phyloP scores from a whole-genome alignment of 306 rosid genomes.

The Acacia melanoxylon region DNA sequence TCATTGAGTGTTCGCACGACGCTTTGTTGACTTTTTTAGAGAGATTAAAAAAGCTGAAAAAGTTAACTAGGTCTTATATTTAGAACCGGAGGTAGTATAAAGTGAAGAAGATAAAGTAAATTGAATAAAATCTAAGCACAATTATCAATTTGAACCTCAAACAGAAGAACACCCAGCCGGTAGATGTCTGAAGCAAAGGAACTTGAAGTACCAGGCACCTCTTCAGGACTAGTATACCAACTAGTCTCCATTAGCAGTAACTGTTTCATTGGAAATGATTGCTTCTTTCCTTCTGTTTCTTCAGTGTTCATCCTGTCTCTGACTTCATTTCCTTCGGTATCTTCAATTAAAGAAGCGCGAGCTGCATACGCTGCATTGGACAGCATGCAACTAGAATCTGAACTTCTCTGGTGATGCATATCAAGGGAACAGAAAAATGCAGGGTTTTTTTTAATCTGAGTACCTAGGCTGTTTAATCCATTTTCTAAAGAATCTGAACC shows the following conservation, averaged over 20 bases:
- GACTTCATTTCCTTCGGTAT: constrained; percentile 58
- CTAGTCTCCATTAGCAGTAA: constrained; percentile 72
- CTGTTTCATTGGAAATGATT: constrained; percentile 89
- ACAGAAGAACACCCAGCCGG: constrained; percentile 87
- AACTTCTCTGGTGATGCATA: constrained; percentile 49
- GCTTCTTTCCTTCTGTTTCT: constrained; percentile 63
- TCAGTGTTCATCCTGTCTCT: constrained; percentile 57
- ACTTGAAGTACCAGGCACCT: constrained; percentile 55
- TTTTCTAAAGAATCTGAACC: constrained; percentile 77
- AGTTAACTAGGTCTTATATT: no score
- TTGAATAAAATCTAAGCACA: constrained; percentile 20
- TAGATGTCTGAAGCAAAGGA: constrained; percentile 89
- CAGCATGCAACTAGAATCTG: constrained; percentile 76
- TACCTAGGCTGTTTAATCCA: constrained; percentile 47
- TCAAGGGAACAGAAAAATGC: constrained; percentile 45
- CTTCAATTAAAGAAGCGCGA: constrained; percentile 56
- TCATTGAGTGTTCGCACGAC: no score
- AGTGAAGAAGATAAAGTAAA: constrained; percentile 32
- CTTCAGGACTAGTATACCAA: constrained; percentile 96
- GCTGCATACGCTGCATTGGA: constrained; percentile 69
- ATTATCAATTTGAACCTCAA: constrained; percentile 58
- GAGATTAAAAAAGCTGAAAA: no score
- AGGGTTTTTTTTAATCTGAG: constrained; percentile 48
- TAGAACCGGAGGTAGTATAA: neutral
- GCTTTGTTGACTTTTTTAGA: no score